Conservation (phyloP, 176 grass and related monocot genomes). For the Hordeum marinum region DNA sequence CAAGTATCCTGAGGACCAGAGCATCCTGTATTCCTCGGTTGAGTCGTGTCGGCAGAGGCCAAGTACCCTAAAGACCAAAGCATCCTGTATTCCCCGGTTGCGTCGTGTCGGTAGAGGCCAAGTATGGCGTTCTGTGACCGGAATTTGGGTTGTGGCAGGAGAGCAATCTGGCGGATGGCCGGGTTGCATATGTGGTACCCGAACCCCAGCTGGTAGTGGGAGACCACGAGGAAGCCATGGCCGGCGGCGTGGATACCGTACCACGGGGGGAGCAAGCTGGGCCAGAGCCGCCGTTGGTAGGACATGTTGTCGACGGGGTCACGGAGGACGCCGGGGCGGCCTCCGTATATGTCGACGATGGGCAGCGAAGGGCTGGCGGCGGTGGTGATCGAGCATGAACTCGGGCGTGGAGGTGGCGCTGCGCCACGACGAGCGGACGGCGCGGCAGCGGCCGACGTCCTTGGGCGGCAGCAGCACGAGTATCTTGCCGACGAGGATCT, state of each 20-base stretch:
- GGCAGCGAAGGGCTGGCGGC: neutral
- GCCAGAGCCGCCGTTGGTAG: neutral
- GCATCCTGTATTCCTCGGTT: too few species aligned
- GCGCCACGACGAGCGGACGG: neutral
- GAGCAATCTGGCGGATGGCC: neutral
- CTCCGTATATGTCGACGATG: neutral
- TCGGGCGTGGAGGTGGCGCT: neutral
- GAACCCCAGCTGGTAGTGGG: neutral
- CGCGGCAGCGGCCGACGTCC: neutral
- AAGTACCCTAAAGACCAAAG: neutral
- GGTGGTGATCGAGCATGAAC: neutral
- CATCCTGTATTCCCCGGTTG: neutral
- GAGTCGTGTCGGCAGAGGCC: too few species aligned
- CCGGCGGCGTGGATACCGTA: neutral
- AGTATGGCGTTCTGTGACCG: neutral
- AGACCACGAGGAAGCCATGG: neutral
- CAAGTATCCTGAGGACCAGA: too few species aligned
- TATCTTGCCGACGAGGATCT: neutral
- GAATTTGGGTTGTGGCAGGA: neutral
- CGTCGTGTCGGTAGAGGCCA: neutral
- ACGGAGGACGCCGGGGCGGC: neutral
- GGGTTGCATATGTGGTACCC: neutral
- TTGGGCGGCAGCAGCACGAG: neutral
- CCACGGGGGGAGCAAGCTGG: neutral
- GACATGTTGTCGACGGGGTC: neutral